Base-by-base conservation (phyloP, 352 stramenopile species). In the Phytophthora brassicae region DNA sequence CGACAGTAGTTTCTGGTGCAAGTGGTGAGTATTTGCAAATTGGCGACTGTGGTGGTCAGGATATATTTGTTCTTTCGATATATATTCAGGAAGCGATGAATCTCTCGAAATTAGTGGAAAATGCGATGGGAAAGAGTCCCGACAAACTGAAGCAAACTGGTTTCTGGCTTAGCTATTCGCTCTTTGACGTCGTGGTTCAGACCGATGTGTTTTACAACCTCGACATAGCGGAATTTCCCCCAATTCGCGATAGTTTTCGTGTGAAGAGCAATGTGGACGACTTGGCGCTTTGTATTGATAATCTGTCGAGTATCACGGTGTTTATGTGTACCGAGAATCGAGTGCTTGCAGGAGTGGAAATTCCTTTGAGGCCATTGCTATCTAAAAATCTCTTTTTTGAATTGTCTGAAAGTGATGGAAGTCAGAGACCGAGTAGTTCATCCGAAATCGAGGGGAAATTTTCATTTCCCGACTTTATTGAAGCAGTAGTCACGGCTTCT, bases 91-190 rank as follows among this genome's bases (percentile, higher is more conserved):
- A 55, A 33, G 79, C 81, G 0, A 44, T 66, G 19, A 79, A 86
- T 5, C 46, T 92, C 8, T 22, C 45, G 0, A 31, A 48, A 9
- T 53, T 86, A 2, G 61, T 82, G 5, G 42, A 62, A 26, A 56
- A 47, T 26, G 66, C 63, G 1, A 50, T 75, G 36, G 48, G 48
- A 54, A 35, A 55, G 9, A 43, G 24, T 16, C 17, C 3, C 24
- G 60, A 64, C 17, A 51, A 60, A 5, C 13, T 53, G 2, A 22
- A 53, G 24, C 8, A 38, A 31, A 66, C 47, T 16, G 83, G 84
- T 14, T 90, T 89, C 44, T 94, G 86, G 86, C 68, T 94, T 35
- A 91, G 81, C 47, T 94, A 94, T 52, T 92, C 84, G 22, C 68
- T 94, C 4, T 94, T 94, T 49, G 84, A 88, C 31, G 74, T 94